phyloP scores from a whole-genome alignment of 768 basidiomycete species.

The Amanita brunnescens region DNA sequence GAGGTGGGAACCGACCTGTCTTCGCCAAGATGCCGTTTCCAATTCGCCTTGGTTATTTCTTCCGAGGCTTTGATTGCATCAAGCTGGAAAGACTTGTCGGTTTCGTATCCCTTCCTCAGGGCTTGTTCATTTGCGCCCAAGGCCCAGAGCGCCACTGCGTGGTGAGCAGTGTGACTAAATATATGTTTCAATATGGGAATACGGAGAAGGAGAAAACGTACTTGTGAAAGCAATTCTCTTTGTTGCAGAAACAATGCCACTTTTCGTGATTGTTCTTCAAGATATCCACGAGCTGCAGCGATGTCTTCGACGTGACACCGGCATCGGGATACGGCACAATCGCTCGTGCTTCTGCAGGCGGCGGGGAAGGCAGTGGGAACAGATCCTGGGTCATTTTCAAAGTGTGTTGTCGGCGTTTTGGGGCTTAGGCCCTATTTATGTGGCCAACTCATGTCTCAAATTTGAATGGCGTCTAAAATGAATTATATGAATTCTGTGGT shows the following conservation, averaged over 20 bases:
- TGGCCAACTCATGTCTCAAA: not conserved
- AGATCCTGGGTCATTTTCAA: not conserved
- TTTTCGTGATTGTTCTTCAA: slow-evolving; percentile 41
- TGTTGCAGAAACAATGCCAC: slow-evolving; percentile 42
- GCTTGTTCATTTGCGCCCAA: slow-evolving; percentile 22
- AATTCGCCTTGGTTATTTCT: slow-evolving; percentile 35
- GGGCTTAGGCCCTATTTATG: not conserved
- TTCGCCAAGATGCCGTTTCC: slow-evolving; percentile 49
- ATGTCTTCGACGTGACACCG: slow-evolving; percentile 18
- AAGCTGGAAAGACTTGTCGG: slow-evolving; percentile 26
- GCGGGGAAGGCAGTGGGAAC: not conserved
- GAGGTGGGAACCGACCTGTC: slow-evolving; percentile 28
- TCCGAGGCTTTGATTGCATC: slow-evolving; percentile 36
- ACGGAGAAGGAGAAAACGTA: too few species aligned
- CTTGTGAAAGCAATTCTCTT: slow-evolving; percentile 40
- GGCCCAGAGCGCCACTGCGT: too few species aligned
- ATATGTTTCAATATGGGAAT: too few species aligned
- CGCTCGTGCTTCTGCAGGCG: not conserved
- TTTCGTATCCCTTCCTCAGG: too few species aligned
- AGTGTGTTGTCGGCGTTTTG: not conserved
- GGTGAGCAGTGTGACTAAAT: too few species aligned
- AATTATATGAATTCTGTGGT: too few species aligned
- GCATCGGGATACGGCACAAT: slow-evolving; percentile 12
- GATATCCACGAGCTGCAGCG: slow-evolving; percentile 17
- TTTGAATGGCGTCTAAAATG: too few species aligned